Evolutionary conservation across 1,139 yeast genomes (phyloP).

Genomic region (Candida labiduridarum): DNA sequence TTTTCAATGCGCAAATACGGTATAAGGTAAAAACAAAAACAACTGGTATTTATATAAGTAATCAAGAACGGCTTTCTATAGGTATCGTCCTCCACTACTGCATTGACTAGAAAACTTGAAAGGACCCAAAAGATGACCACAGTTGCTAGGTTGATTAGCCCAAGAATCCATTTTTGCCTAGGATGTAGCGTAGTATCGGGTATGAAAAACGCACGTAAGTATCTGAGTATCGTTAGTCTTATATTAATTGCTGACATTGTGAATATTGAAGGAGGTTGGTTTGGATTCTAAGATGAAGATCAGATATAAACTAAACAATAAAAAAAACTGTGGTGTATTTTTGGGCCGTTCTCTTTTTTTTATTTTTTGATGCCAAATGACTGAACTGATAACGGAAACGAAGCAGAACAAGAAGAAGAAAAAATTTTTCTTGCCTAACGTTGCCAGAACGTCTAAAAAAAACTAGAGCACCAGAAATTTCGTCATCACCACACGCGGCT

Average conservation of each 20-base stretch:
- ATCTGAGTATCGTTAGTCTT: slow-evolving; percentile 14
- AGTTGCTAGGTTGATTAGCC: slow-evolving; percentile 67
- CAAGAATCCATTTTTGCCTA: slow-evolving; percentile 67
- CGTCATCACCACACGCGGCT: slow-evolving; percentile 8
- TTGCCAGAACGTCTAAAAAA: not conserved
- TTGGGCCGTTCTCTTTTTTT: not conserved
- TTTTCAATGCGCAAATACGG: slow-evolving; percentile 52
- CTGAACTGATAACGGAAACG: no score
- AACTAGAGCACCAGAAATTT: not conserved
- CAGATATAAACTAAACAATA: not conserved
- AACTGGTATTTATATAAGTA: slow-evolving; percentile 86
- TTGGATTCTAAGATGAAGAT: not conserved
- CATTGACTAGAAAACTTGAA: slow-evolving; percentile 79
- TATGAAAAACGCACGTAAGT: slow-evolving; percentile 18
- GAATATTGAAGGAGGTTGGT: not conserved
- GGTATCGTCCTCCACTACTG: slow-evolving; percentile 63
- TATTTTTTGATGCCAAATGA: slow-evolving; percentile 2
- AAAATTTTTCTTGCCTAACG: slow-evolving; percentile 1
- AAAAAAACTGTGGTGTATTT: slow-evolving; percentile 7
- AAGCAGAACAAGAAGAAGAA: not conserved
- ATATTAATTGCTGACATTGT: slow-evolving; percentile 10
- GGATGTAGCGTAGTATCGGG: slow-evolving; percentile 19
- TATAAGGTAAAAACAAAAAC: slow-evolving; percentile 74
- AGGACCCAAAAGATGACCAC: slow-evolving; percentile 89
- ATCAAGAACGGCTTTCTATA: slow-evolving; percentile 93